A percentile compares a stretch with the other conserved stretches of the same genome.
These are phyloP conservation scores for Fusarium sp. DNA, from an alignment of 2,329 filamentous ascomycete genomes.

Conservation along the genomic window DNA sequence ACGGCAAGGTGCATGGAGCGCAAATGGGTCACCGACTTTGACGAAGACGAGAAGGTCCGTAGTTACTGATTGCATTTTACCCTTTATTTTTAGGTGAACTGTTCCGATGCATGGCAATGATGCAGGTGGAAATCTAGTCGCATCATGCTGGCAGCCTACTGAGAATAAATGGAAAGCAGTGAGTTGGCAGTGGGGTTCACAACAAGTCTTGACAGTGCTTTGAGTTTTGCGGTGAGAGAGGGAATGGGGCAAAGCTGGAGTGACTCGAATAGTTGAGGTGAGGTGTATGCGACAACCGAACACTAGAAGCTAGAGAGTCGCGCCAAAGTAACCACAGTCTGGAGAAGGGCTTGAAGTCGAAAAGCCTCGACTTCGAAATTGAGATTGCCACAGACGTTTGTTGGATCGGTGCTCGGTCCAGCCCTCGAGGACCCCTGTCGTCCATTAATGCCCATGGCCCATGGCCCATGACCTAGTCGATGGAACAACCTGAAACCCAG, in stretches of 20 bases:
- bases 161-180: constrained; percentile 11
- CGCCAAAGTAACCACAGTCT: constrained; percentile 7
- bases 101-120: not conserved
- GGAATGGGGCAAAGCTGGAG: too few relatives aligned
- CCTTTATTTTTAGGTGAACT: constrained; percentile 15
- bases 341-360: constrained; percentile 16
- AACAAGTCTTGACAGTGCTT: not conserved
- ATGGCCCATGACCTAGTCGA: constrained; percentile 36
- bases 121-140: not conserved
- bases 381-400: constrained; percentile 41
- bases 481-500: constrained; percentile 42
- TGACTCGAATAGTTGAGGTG: not conserved
- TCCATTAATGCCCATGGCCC: constrained; percentile 9
- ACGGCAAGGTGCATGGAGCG: constrained; percentile 14
- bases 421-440: constrained; percentile 21
- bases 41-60: constrained; percentile 1
- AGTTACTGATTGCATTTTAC: not conserved
- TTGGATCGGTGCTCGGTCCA: constrained; percentile 10
- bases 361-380: constrained; percentile 27
- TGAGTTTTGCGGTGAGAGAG: not conserved
- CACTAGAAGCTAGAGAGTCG: not conserved
- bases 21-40: not conserved
- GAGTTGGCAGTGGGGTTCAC: constrained; percentile 25
- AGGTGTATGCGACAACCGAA: too few relatives aligned
- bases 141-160: not conserved